Percentiles rank a stretch among this genome's conserved stretches.
Conservation (phyloP, 495 filamentous ascomycete genomes). For the Aspergillus carlsbadensis region DNA sequence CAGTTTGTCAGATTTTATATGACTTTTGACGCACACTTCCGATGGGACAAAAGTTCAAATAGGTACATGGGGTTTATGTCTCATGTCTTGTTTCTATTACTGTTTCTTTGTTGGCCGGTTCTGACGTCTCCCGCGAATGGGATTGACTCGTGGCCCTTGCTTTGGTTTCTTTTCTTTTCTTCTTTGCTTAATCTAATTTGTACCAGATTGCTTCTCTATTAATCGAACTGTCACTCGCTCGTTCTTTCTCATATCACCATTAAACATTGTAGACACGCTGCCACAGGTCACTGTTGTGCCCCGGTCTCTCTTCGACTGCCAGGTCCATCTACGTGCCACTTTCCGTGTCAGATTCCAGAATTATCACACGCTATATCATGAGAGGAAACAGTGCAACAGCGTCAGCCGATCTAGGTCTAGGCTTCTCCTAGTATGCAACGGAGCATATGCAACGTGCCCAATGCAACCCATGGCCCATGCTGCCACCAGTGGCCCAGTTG, state of each 20-base stretch:
- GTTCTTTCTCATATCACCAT: not conserved
- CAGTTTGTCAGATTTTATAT: slow-evolving; percentile 27
- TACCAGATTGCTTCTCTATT: slow-evolving; percentile 8
- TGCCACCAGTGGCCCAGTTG: not conserved
- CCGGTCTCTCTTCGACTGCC: no score
- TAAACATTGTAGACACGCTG: not conserved
- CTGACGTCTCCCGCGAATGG: slow-evolving; percentile 52
- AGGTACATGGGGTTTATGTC: slow-evolving; percentile 17
- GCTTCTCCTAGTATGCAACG: no score
- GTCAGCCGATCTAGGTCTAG: no score
- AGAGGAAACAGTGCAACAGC: no score
- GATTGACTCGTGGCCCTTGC: slow-evolving; percentile 56
- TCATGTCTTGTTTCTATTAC: slow-evolving; percentile 20
- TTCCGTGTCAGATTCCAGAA: no score
- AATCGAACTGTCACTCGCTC: slow-evolving; percentile 5
- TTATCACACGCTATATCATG: no score
- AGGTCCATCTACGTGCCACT: no score
- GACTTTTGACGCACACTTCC: slow-evolving; percentile 17
- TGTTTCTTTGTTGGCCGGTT: slow-evolving; percentile 42
- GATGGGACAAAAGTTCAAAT: slow-evolving; percentile 21
- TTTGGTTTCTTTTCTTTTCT: slow-evolving; percentile 4
- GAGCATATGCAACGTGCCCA: not conserved
- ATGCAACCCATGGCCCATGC: not conserved
- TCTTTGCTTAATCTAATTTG: slow-evolving; percentile 8
- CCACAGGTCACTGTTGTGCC: no score